These are phyloP conservation scores for Aspergillus alliaceus DNA, from an alignment of 2,329 filamentous ascomycete species.

Conservation along the genomic window DNA sequence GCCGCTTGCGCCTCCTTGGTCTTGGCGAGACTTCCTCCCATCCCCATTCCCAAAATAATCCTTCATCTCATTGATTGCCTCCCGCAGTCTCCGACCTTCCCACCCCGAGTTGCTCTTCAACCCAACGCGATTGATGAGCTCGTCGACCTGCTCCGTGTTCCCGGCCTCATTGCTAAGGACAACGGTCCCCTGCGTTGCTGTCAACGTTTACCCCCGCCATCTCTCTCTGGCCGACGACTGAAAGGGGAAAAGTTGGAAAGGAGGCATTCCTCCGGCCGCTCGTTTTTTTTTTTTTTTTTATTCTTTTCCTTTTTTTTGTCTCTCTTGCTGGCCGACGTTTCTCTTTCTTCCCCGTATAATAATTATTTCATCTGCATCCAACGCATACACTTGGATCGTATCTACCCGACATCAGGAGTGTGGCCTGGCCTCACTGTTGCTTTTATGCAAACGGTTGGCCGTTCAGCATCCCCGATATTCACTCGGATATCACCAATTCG, in stretches of 20 bases:
- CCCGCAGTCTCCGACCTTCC: conserved; percentile 17
- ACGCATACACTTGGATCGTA: conserved; percentile 3
- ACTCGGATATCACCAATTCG: background rate
- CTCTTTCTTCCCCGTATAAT: conserved; percentile 16
- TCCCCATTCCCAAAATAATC: conserved; percentile 28
- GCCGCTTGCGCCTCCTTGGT: conserved; percentile 36
- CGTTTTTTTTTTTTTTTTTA: conserved; percentile 37
- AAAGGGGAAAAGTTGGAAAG: conserved; percentile 37
- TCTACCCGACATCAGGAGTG: conserved; percentile 2
- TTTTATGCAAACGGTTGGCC: conserved; percentile 17
- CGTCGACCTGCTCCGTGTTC: conserved; percentile 19
- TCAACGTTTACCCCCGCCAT: conserved; percentile 29
- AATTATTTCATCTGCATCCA: conserved; percentile 4
- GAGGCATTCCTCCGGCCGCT: conserved; percentile 45
- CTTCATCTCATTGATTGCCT: conserved; percentile 23
- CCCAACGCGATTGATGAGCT: conserved; percentile 31
- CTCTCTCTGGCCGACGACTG: conserved; percentile 28
- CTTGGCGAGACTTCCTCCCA: conserved; percentile 35
- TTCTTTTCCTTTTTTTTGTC: conserved; percentile 24
- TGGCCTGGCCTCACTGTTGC: conserved; percentile 8
- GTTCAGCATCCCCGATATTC: background rate
- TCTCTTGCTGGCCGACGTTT: conserved; percentile 1
- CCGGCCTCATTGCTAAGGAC: conserved; percentile 28
- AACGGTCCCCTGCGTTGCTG: conserved; percentile 24
- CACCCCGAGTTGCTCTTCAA: conserved; percentile 21